Percentiles rank a stretch among this genome's conserved stretches.
phyloP scores from a whole-genome alignment of 2,329 filamentous ascomycete species.

The Fusarium illudens region DNA sequence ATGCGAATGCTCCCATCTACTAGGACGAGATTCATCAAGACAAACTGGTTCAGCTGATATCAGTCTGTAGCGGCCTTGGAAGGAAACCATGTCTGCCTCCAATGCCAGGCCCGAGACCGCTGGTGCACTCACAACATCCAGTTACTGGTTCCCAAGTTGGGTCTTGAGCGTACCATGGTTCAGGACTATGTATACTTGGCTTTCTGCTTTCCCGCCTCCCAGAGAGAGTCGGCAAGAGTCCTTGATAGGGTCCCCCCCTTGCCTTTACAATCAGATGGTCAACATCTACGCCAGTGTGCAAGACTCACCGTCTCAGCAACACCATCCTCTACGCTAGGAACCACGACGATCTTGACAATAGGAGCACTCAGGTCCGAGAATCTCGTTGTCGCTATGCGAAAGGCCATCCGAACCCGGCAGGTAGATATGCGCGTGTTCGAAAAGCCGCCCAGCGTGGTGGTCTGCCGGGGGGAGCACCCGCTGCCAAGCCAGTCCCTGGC shows the following conservation, averaged over 20 bases:
- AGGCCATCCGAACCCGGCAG: background rate
- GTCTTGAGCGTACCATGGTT: too few relatives aligned
- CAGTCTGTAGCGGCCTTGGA: slow-evolving; percentile 63
- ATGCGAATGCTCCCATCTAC: slow-evolving; percentile 55
- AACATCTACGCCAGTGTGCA: background rate
- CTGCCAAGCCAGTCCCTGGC: background rate
- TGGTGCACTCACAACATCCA: slow-evolving; percentile 62
- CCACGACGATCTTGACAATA: background rate
- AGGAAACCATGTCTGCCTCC: slow-evolving; percentile 67
- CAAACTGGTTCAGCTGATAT: slow-evolving; percentile 62
- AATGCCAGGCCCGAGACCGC: slow-evolving; percentile 58
- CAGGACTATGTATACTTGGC: background rate
- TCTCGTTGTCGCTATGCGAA: background rate
- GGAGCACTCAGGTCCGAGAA: slow-evolving; percentile 5
- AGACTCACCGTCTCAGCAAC: slow-evolving; percentile 1
- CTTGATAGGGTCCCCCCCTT: background rate
- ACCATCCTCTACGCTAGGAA: slow-evolving; percentile 1
- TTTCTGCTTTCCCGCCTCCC: background rate
- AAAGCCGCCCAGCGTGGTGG: background rate
- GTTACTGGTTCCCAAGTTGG: slow-evolving; percentile 46
- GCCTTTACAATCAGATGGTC: background rate
- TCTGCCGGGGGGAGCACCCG: background rate
- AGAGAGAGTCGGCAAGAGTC: background rate
- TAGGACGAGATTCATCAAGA: slow-evolving; percentile 61
- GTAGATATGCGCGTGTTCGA: slow-evolving; percentile 1